Percentiles rank a stretch among this genome's conserved stretches.
Evolutionary conservation across 2,329 filamentous ascomycete species (phyloP).

Genomic region (Hyphodiscus sp.): DNA sequence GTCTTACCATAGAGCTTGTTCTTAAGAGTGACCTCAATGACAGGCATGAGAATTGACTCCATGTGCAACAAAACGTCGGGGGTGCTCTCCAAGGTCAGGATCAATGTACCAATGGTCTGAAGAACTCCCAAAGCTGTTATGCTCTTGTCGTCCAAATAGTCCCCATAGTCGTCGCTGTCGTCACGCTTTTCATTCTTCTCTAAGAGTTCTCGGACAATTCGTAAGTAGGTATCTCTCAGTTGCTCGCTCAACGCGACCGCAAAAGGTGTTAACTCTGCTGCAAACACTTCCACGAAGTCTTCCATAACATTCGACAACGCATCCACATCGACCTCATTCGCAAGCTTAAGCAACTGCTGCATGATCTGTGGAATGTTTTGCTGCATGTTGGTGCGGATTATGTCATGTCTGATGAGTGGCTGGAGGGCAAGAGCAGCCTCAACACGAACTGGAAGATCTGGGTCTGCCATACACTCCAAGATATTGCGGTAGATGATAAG

Average conservation of each 20-base stretch:
- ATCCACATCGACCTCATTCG: constrained; percentile 97
- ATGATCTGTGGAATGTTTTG: constrained; percentile 98
- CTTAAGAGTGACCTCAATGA: constrained; percentile 91
- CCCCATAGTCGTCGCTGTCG: constrained; percentile 72
- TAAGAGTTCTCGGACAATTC: constrained; percentile 85
- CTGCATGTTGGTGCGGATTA: constrained; percentile 93
- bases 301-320: constrained; percentile 98
- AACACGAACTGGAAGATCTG: constrained; percentile 87
- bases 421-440: constrained; percentile 91
- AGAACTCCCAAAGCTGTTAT: constrained; percentile 94
- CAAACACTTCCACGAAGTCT: constrained; percentile 98
- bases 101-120: constrained; percentile 95
- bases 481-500: constrained; percentile 96
- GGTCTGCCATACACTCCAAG: constrained; percentile 91
- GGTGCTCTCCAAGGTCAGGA: constrained; percentile 93
- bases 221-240: constrained; percentile 88
- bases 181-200: constrained; percentile 77
- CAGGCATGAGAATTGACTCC: constrained; percentile 93
- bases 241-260: constrained; percentile 95
- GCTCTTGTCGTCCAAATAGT: constrained; percentile 96
- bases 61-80: constrained; percentile 92
- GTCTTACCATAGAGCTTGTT: constrained; percentile 88
- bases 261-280: constrained; percentile 93
- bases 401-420: constrained; percentile 89
- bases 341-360: constrained; percentile 94